A percentile compares a stretch with the other conserved stretches of the same genome.
Evolutionary conservation across 768 basidiomycete genomes (phyloP).

Genomic region (Panaeolus papilionaceus): DNA sequence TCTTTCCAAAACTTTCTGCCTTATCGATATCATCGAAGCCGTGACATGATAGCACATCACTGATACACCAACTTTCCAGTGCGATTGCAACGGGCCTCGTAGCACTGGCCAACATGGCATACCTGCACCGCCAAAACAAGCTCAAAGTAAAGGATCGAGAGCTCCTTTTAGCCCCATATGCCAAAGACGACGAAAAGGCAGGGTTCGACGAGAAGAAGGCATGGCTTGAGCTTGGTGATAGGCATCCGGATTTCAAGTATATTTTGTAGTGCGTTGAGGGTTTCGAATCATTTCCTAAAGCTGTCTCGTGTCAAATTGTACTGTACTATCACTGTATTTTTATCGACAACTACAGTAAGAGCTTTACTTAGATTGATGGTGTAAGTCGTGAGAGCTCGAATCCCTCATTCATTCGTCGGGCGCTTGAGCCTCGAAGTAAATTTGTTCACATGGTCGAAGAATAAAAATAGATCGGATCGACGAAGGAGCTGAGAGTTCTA

Average conservation of each 20-base stretch:
- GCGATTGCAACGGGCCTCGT: slow-evolving; percentile 32
- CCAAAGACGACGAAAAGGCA: slow-evolving; percentile 30
- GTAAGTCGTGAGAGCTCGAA: too few species aligned
- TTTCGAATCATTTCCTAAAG: neutral
- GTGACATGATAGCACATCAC: too few species aligned
- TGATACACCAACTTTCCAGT: slow-evolving; percentile 23
- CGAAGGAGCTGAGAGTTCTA: too few species aligned
- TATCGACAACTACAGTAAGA: neutral
- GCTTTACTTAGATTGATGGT: too few species aligned
- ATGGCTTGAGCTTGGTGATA: slow-evolving; percentile 13
- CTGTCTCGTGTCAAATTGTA: too few species aligned
- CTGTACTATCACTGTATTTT: neutral
- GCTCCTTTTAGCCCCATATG: slow-evolving; percentile 36
- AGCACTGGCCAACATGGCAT: slow-evolving; percentile 33
- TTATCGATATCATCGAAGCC: neutral
- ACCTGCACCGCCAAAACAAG: slow-evolving; percentile 36
- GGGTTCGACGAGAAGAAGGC: slow-evolving; percentile 10
- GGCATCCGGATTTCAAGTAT: slow-evolving; percentile 16
- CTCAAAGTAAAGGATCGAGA: slow-evolving; percentile 29
- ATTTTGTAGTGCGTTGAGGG: neutral
- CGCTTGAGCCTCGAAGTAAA: too few species aligned
- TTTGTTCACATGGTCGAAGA: too few species aligned
- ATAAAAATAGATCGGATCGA: too few species aligned
- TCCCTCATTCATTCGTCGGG: too few species aligned
- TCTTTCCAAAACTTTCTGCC: neutral